Evolutionary conservation across 2,329 filamentous ascomycete genomes (phyloP).

Genomic region (Nakataea oryzae): DNA sequence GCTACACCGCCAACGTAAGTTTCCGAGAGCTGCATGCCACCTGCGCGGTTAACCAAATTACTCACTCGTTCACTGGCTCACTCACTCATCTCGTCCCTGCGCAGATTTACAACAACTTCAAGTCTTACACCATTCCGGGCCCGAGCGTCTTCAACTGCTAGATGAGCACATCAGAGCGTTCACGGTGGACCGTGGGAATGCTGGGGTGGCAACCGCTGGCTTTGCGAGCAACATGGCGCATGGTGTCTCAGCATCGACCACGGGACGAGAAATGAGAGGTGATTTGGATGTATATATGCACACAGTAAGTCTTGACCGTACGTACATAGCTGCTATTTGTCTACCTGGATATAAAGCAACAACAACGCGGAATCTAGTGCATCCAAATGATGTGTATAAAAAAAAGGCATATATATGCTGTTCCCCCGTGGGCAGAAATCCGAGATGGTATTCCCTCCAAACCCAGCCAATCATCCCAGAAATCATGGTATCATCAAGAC

Average conservation of each 20-base stretch:
- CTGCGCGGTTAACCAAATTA: not conserved
- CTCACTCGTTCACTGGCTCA: not conserved
- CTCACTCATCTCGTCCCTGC: not conserved
- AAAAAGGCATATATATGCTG: not conserved
- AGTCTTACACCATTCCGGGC: constrained; percentile 10
- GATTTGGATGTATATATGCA: not conserved
- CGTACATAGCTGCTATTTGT: not conserved
- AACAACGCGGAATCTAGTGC: not conserved
- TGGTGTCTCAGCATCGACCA: not conserved
- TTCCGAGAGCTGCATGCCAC: too few species aligned
- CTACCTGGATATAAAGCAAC: not conserved
- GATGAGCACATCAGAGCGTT: not conserved
- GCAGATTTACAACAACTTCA: constrained; percentile 11
- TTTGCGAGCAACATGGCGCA: too few species aligned
- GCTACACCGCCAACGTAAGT: constrained; percentile 32
- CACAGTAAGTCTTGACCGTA: too few species aligned
- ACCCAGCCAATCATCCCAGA: not conserved
- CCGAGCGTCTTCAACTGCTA: constrained; percentile 4
- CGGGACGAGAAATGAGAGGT: not conserved
- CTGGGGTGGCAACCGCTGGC: too few species aligned
- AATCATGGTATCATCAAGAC: not conserved
- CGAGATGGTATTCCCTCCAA: not conserved
- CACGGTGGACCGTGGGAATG: not conserved
- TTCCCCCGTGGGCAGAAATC: not conserved
- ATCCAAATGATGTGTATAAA: not conserved